phyloP scores from a whole-genome alignment of 257 asterid species.

The Fraxinus excelsior region DNA sequence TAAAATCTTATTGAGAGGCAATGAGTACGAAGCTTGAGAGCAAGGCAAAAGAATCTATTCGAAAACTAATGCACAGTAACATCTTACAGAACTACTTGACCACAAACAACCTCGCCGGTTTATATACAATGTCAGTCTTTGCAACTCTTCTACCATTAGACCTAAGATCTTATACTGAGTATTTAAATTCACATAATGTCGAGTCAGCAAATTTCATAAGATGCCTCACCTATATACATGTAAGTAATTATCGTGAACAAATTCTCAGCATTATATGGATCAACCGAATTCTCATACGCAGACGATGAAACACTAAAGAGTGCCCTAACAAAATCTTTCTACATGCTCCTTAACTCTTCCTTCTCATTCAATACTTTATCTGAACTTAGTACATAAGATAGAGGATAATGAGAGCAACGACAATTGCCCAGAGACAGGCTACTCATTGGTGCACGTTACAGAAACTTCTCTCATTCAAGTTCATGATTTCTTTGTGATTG shows the following conservation, averaged over 20 bases:
- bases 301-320: neutral
- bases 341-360: neutral
- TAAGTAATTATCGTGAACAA: neutral
- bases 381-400: neutral
- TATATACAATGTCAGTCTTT: neutral
- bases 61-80: neutral
- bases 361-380: neutral
- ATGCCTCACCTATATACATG: neutral
- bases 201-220: neutral
- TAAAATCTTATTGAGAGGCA: neutral
- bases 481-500: neutral
- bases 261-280: neutral
- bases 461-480: neutral
- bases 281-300: neutral
- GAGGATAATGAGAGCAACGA: no score
- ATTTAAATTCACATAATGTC: neutral
- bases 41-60: neutral
- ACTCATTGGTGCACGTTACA: neutral
- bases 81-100: neutral
- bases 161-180: neutral
- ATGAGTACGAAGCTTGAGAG: neutral
- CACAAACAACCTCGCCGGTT: neutral
- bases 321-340: neutral
- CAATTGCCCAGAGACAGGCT: neutral
- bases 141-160: neutral